Percentiles rank a stretch among this genome's conserved stretches.
phyloP scores from a whole-genome alignment of 2,329 filamentous ascomycete genomes.

The Fusarium sp. region DNA sequence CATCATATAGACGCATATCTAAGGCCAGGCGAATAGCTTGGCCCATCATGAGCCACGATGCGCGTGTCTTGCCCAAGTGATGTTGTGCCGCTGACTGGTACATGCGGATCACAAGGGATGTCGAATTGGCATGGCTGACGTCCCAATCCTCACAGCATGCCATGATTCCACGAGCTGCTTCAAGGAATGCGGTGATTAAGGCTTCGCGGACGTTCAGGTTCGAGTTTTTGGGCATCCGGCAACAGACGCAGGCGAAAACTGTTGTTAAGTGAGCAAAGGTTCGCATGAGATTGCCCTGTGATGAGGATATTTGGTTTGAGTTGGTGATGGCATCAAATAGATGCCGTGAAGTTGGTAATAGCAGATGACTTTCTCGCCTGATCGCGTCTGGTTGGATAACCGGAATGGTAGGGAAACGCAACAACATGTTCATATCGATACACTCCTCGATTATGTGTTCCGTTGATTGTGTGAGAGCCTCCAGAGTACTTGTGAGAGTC shows the following conservation, averaged over 20 bases:
- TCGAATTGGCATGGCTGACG: constrained; percentile 8
- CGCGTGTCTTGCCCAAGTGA: constrained; percentile 6
- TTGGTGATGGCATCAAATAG: neutral
- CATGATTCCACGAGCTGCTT: constrained; percentile 15
- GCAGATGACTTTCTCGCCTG: neutral
- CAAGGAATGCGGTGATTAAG: constrained; percentile 2
- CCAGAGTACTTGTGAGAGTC: neutral
- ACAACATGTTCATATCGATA: constrained; percentile 4
- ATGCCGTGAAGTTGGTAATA: neutral
- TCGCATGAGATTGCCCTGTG: neutral
- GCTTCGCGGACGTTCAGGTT: neutral
- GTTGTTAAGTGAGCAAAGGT: constrained; percentile 8
- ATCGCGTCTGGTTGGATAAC: neutral
- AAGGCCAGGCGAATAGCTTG: constrained; percentile 10
- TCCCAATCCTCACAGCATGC: constrained; percentile 18
- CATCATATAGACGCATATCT: constrained; percentile 16
- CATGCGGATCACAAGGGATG: constrained; percentile 5
- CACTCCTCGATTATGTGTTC: neutral
- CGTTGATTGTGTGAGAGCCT: neutral
- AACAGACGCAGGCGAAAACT: neutral
- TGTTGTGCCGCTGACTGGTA: constrained; percentile 15
- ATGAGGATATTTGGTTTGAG: neutral
- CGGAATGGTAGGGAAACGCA: constrained; percentile 1
- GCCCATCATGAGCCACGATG: constrained; percentile 15
- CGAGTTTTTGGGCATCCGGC: neutral